Evolutionary conservation across 352 stramenopile genomes (phyloP).

Genomic region (Phytophthora boehmeriae): DNA sequence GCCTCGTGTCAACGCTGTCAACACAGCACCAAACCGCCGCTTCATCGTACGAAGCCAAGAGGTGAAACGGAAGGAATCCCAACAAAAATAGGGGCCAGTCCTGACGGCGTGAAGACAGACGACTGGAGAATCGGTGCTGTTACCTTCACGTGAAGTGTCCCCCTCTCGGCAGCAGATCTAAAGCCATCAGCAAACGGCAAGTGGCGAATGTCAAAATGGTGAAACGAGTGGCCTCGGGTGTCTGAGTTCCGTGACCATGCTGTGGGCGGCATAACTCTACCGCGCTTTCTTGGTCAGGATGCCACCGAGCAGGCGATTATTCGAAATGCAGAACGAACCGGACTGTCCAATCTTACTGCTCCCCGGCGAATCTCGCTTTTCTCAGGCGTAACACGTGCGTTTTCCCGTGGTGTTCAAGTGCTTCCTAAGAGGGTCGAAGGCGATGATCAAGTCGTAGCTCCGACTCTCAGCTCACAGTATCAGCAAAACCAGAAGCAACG

Average conservation of each 20-base stretch:
- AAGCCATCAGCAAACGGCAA: not conserved
- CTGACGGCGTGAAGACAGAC: too few species aligned
- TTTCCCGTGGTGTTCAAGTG: slow-evolving; percentile 17
- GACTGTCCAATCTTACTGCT: slow-evolving; percentile 24
- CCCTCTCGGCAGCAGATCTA: not conserved
- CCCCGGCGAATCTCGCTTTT: slow-evolving; percentile 18
- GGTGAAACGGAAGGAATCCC: too few species aligned
- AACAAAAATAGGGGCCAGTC: too few species aligned
- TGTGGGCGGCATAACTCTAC: slow-evolving; percentile 24
- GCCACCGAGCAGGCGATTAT: slow-evolving; percentile 29
- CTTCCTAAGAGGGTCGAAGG: slow-evolving; percentile 5
- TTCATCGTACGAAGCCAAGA: too few species aligned
- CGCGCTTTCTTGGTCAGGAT: slow-evolving; percentile 21
- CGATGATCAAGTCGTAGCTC: slow-evolving; percentile 2
- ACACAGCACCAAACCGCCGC: too few species aligned
- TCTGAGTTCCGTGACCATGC: slow-evolving; percentile 29
- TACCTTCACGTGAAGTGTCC: too few species aligned
- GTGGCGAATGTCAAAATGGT: slow-evolving; percentile 27
- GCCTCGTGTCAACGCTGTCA: too few species aligned
- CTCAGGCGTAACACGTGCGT: slow-evolving; percentile 14
- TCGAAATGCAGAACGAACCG: slow-evolving; percentile 24
- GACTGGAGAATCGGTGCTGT: too few species aligned
- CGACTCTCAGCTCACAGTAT: not conserved
- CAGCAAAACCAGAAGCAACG: slow-evolving; percentile 6
- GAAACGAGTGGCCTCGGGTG: slow-evolving; percentile 26